Evolutionary conservation across 495 filamentous ascomycete species (phyloP).

Genomic region (Lasiosphaeria miniovina): DNA sequence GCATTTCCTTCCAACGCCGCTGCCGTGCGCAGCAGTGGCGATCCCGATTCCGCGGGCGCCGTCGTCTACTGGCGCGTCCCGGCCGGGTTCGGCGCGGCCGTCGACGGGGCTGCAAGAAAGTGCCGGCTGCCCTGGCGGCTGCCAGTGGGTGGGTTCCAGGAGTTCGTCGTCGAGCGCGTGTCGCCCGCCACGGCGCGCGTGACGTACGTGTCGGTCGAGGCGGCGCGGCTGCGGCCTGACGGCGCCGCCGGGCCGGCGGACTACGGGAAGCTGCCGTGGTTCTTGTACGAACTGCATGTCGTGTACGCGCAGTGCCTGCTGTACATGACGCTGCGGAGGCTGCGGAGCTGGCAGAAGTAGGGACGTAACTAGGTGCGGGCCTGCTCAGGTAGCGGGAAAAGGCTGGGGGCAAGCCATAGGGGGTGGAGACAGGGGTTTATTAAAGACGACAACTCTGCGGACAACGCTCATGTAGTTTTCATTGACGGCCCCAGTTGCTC

Average conservation of each 20-base stretch:
- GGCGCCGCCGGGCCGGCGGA: background rate
- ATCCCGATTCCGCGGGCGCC: background rate
- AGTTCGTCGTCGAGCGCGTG: slow-evolving; percentile 14
- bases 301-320: slow-evolving; percentile 10
- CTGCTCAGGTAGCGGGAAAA: too few relatives aligned
- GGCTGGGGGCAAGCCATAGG: too few relatives aligned
- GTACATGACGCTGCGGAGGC: background rate
- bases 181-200: background rate
- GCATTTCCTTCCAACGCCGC: slow-evolving; percentile 1
- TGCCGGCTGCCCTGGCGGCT: slow-evolving; percentile 3
- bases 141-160: slow-evolving; percentile 11
- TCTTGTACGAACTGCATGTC: slow-evolving; percentile 10
- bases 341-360: background rate
- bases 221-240: background rate
- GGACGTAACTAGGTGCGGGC: background rate
- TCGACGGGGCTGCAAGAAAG: background rate
- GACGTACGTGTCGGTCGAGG: slow-evolving; percentile 11
- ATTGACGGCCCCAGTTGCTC: too few relatives aligned
- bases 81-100: background rate
- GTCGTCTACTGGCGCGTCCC: slow-evolving; percentile 8
- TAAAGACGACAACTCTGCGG: too few relatives aligned
- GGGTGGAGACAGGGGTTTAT: too few relatives aligned
- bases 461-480: too few relatives aligned
- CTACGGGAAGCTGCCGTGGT: slow-evolving; percentile 2
- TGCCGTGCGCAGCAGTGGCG: background rate